Conservation (phyloP, 2,329 filamentous ascomycete genomes). For the Claviceps maximensis region DNA sequence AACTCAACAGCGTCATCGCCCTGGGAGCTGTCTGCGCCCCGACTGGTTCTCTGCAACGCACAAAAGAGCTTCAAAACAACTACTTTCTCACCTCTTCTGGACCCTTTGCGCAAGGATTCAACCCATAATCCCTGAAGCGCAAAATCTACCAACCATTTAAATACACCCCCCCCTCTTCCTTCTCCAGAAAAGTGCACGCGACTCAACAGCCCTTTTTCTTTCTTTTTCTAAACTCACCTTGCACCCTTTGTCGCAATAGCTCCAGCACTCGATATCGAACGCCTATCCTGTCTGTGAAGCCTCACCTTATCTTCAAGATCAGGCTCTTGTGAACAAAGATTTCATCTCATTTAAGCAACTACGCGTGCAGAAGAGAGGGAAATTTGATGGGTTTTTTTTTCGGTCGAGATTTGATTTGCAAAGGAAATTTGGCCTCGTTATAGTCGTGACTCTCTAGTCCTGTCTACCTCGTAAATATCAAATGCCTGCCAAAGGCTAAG, state of each 20-base stretch:
- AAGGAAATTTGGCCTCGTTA: conserved; percentile 11
- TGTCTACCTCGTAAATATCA: conserved; percentile 20
- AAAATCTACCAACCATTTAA: neutral
- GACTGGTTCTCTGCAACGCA: neutral
- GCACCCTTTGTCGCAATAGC: neutral
- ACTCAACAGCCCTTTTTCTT: neutral
- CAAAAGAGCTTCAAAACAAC: neutral
- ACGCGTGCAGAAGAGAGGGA: conserved; percentile 1
- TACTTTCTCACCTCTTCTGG: neutral
- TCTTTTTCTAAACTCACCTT: neutral
- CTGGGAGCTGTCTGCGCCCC: neutral
- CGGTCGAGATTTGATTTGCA: neutral
- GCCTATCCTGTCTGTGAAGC: neutral
- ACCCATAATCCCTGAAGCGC: neutral
- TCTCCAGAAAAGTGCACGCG: neutral
- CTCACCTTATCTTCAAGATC: neutral
- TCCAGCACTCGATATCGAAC: neutral
- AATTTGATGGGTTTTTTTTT: neutral
- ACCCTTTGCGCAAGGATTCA: neutral
- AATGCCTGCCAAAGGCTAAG: conserved; percentile 16
- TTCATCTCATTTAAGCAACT: neutral
- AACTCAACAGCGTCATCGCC: neutral
- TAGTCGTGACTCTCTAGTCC: conserved; percentile 22
- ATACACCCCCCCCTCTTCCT: neutral
- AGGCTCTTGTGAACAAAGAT: neutral